phyloP scores from a whole-genome alignment of 2,329 filamentous ascomycete genomes.

The Colletotrichum higginsianum region DNA sequence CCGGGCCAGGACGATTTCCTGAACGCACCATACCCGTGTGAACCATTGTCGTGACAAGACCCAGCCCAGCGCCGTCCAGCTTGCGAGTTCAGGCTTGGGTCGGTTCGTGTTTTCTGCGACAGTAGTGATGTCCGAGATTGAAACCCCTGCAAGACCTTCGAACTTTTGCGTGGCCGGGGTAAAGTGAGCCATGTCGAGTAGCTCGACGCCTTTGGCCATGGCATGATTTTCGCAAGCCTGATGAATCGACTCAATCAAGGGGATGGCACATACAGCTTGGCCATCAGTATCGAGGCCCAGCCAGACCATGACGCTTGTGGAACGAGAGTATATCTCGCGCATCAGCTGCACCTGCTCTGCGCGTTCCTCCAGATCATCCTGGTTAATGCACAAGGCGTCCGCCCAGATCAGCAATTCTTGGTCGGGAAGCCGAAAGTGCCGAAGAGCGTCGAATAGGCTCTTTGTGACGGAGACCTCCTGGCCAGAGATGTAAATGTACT shows the following conservation, averaged over 20 bases:
- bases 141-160: slow-evolving; percentile 18
- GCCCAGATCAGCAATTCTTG: slow-evolving; percentile 39
- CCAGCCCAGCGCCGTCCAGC: slow-evolving; percentile 6
- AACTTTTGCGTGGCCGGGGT: not conserved
- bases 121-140: not conserved
- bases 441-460: slow-evolving; percentile 43
- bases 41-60: slow-evolving; percentile 16
- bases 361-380: slow-evolving; percentile 40
- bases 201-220: not conserved
- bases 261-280: not conserved
- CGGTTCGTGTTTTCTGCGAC: not conserved
- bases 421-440: slow-evolving; percentile 35
- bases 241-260: not conserved
- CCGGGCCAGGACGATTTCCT: slow-evolving; percentile 16
- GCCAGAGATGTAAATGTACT: not conserved
- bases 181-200: slow-evolving; percentile 22
- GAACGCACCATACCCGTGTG: slow-evolving; percentile 31
- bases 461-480: slow-evolving; percentile 27
- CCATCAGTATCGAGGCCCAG: slow-evolving; percentile 18
- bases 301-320: slow-evolving; percentile 38
- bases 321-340: slow-evolving; percentile 37
- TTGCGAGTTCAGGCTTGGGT: not conserved
- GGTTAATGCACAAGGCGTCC: slow-evolving; percentile 45
- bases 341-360: slow-evolving; percentile 43
- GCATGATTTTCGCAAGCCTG: slow-evolving; percentile 13